Evolutionary conservation across 2,329 filamentous ascomycete species (phyloP), one percentile per base, ranked within the genome.

Genomic region (Cercospora janseana): DNA sequence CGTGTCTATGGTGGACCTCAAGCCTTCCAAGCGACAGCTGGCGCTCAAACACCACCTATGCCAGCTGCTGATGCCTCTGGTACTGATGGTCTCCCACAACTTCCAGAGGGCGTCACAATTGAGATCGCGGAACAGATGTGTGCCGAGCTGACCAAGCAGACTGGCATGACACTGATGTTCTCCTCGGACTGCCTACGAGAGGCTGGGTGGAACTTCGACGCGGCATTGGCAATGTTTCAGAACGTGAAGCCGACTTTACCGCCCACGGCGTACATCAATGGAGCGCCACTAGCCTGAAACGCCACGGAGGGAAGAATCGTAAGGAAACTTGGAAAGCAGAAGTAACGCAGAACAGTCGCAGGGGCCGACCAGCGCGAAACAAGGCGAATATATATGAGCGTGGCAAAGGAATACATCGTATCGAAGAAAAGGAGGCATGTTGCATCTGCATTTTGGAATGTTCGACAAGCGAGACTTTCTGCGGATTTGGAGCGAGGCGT

Each of bases 161-260:
- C 91, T 1, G 82, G 83, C 50, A 89, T 98, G 83, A 93, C 82
- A 6, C 70, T 83, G 7, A 76, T 87, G 51, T 95, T 87, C 66
- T 86, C 90, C 1, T 80, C 85, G 59, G 80, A 94, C 75, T 96
- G 92, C 62, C 76, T 97, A 12, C 78, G 81, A 2, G 83, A 90
- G 52, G 88, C 85, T 49, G 80, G 78, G 28, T 97, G 90, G 89
- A 81, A 94, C 66, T 81, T 91, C 41, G 80, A 87, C 28, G 79
- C 80, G 58, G 92, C 91, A 2, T 72, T 91, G 59, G 74, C 78
- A 46, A 81, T 87, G 24, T 96, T 95, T 65, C 79, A 85, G 55
- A 79, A 85, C 58, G 83, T 87, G 50, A 89, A 85, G 76, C 87
- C 63, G 2, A 71, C 59, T 27, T 54, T 76, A 24, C 69, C 70